Evolutionary conservation across 2,329 filamentous ascomycete genomes (phyloP).

Genomic region (Microcyclospora tardicrescens): DNA sequence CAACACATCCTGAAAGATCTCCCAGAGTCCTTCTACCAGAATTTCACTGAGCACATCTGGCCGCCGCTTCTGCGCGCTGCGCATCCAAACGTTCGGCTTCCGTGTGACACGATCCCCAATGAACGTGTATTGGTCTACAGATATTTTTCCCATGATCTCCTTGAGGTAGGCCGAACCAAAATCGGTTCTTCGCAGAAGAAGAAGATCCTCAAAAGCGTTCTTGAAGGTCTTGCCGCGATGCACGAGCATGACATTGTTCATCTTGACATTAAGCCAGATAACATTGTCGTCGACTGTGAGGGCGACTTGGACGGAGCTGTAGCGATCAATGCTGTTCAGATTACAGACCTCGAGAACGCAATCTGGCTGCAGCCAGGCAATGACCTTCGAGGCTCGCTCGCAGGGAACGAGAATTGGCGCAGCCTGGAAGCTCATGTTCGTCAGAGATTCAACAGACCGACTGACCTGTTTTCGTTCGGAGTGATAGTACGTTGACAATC

Average conservation of each 20-base stretch:
- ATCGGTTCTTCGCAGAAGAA: background rate
- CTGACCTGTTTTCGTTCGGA: conserved; percentile 3
- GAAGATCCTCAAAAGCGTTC: background rate
- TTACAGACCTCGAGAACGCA: background rate
- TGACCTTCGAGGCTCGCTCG: conserved; percentile 1
- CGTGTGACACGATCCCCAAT: conserved; percentile 1
- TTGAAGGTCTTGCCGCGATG: background rate
- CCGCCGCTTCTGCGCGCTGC: background rate
- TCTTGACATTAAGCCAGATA: conserved; percentile 4
- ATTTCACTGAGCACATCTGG: background rate
- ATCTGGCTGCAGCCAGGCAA: conserved; percentile 1
- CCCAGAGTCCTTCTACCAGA: background rate
- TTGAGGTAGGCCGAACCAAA: conserved; percentile 1
- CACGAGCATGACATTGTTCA: background rate
- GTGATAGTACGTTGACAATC: background rate
- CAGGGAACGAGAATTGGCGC: conserved; percentile 5
- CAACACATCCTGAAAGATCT: background rate
- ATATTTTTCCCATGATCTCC: conserved; percentile 3
- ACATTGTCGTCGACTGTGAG: conserved; percentile 2
- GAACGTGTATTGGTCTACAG: conserved; percentile 3
- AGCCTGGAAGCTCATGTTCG: conserved; percentile 4
- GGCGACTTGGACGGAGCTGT: too few species aligned
- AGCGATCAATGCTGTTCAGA: background rate
- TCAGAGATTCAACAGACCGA: conserved; percentile 1
- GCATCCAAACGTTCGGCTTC: conserved; percentile 2